Percentiles rank a stretch among this genome's conserved stretches.
Conservation (phyloP, 2,329 filamentous ascomycete species). For the Botryosphaeria dothidea region DNA sequence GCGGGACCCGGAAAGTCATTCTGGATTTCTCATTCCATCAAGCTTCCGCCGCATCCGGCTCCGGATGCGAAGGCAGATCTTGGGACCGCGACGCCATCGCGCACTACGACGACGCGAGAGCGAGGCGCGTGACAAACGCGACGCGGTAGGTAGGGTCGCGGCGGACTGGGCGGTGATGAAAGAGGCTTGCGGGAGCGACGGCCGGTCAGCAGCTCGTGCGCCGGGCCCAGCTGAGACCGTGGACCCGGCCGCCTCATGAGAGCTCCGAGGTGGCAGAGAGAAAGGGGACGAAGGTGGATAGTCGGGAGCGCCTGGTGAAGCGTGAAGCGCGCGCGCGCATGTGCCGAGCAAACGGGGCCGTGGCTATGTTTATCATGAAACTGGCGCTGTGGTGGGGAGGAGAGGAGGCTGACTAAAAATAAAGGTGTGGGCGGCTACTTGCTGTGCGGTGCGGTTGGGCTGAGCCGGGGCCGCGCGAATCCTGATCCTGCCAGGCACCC, state of each 20-base stretch:
- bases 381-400: neutral
- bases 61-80: neutral
- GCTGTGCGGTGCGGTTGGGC: neutral
- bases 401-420: constrained; percentile 12
- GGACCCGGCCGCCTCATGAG: too few species aligned
- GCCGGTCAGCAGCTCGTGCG: neutral
- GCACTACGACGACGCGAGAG: neutral
- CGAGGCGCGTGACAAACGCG: constrained; percentile 2
- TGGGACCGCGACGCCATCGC: neutral
- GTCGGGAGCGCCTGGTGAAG: too few species aligned
- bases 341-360: neutral
- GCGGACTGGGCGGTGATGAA: neutral
- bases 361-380: neutral
- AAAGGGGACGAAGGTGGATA: too few species aligned
- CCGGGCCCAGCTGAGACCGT: neutral
- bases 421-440: neutral
- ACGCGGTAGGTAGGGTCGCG: neutral
- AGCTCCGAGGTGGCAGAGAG: neutral
- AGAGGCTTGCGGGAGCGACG: neutral
- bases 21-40: neutral
- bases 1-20: neutral
- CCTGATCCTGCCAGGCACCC: neutral
- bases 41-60: constrained; percentile 3
- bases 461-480: neutral
- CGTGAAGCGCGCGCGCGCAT: too few species aligned